Conservation (phyloP, 169 alveolate genomes). For the Plasmodium ovale region DNA sequence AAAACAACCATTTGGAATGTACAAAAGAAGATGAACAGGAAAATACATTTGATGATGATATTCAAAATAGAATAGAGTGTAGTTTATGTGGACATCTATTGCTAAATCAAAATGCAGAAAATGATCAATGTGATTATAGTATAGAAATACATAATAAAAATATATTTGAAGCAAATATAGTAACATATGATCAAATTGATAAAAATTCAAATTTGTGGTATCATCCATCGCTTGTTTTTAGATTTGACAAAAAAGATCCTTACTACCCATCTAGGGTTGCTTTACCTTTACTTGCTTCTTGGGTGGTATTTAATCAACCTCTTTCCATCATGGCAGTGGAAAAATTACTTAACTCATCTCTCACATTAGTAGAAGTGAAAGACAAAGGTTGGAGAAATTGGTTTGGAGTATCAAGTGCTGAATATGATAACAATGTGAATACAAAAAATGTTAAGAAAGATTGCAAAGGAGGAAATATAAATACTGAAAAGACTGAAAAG, state of each 20-base stretch:
- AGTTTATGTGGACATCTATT: slow-evolving; percentile 89
- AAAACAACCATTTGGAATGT: slow-evolving; percentile 7
- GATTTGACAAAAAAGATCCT: slow-evolving; percentile 91
- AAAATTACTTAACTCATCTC: slow-evolving; percentile 80
- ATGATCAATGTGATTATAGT: slow-evolving; percentile 39
- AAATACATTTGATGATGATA: slow-evolving; percentile 33
- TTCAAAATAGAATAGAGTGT: slow-evolving; percentile 75
- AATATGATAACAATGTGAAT: slow-evolving; percentile 31
- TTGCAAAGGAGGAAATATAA: neutral
- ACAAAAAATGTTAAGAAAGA: slow-evolving; percentile 12
- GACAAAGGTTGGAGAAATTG: slow-evolving; percentile 76
- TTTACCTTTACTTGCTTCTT: slow-evolving; percentile 90
- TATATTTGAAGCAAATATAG: slow-evolving; percentile 83
- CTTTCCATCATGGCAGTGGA: slow-evolving; percentile 88
- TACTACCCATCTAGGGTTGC: slow-evolving; percentile 93
- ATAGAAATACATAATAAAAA: slow-evolving; percentile 78
- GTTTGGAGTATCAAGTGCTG: slow-evolving; percentile 73
- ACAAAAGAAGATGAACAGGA: slow-evolving; percentile 54
- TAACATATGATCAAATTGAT: slow-evolving; percentile 86
- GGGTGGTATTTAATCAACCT: slow-evolving; percentile 91
- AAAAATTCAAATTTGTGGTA: slow-evolving; percentile 91
- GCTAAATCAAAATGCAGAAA: slow-evolving; percentile 79
- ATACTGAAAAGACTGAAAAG: slow-evolving; percentile 1
- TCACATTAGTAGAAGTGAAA: slow-evolving; percentile 37
- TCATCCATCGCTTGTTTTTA: slow-evolving; percentile 91